Conservation (phyloP, 108 stramenopile species). For the Nitzschia inconspicua region DNA sequence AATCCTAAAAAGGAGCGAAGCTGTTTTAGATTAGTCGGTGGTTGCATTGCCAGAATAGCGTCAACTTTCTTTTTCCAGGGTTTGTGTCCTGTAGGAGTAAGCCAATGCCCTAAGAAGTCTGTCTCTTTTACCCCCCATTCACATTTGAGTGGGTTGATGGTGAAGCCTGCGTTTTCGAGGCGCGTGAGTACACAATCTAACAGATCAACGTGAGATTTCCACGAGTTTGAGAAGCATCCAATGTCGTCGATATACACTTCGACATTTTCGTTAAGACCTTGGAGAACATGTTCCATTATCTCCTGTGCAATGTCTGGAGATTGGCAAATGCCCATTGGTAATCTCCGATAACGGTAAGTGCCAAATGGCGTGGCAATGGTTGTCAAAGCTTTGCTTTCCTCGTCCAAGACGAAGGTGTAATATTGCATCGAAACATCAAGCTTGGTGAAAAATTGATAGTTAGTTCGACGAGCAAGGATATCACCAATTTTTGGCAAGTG, state of each 20-base stretch:
- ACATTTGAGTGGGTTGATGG: conserved; percentile 10
- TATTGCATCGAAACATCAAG: conserved; percentile 40
- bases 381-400: conserved; percentile 24
- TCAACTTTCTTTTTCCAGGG: conserved; percentile 29
- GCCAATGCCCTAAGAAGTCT: conserved; percentile 28
- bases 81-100: conserved; percentile 21
- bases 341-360: conserved; percentile 13
- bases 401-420: conserved; percentile 34
- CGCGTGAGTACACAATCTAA: background rate
- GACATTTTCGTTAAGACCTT: conserved; percentile 14
- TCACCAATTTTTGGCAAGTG: conserved; percentile 13
- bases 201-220: conserved; percentile 5
- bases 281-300: conserved; percentile 28
- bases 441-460: conserved; percentile 19
- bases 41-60: conserved; percentile 22
- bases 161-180: conserved; percentile 10
- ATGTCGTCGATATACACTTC: conserved; percentile 45
- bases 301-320: conserved; percentile 35
- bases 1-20: conserved; percentile 36
- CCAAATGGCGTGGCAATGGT: conserved; percentile 34
- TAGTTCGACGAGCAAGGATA: background rate
- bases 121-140: conserved; percentile 17
- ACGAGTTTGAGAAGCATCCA: too few relatives aligned
- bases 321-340: conserved; percentile 22
- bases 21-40: conserved; percentile 16